These are phyloP conservation scores for Luzula sylvatica DNA, from an alignment of 176 grass and related monocot species.

Conservation along the genomic window DNA sequence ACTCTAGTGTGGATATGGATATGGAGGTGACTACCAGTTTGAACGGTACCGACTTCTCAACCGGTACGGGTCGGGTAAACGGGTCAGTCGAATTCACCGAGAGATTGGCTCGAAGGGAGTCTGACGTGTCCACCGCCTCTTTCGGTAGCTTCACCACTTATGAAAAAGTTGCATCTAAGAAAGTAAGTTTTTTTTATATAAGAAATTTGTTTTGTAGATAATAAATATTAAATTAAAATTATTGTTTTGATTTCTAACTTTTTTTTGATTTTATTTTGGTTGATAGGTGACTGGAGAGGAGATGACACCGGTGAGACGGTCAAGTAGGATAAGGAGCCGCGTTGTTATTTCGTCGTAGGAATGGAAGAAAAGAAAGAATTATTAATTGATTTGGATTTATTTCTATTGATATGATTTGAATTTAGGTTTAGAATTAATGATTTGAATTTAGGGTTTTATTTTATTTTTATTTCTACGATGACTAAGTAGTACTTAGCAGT, in stretches of 20 bases:
- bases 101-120: slow-evolving; percentile 42
- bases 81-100: slow-evolving; percentile 3
- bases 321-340: slow-evolving; percentile 50
- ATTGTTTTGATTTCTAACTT: not conserved
- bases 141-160: slow-evolving; percentile 78
- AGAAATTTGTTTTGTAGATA: not conserved
- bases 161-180: slow-evolving; percentile 70
- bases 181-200: slow-evolving; percentile 28
- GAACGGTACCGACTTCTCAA: slow-evolving; percentile 3
- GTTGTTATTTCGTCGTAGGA: slow-evolving; percentile 37
- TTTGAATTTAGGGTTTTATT: slow-evolving; percentile 8
- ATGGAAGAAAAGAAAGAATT: not conserved
- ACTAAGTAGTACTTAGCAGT: not conserved
- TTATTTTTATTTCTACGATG: not conserved
- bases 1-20: slow-evolving; percentile 21
- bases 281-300: slow-evolving; percentile 54
- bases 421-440: not conserved
- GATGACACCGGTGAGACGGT: slow-evolving; percentile 71
- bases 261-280: slow-evolving; percentile 2
- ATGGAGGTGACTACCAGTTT: slow-evolving; percentile 25
- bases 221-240: not conserved
- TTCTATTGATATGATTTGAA: slow-evolving; percentile 17
- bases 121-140: slow-evolving; percentile 36
- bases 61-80: not conserved
- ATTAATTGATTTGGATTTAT: slow-evolving; percentile 15